Evolutionary conservation across 768 basidiomycete genomes (phyloP), one percentile per base, ranked within the genome.

Genomic region (Harrya chromipes): DNA sequence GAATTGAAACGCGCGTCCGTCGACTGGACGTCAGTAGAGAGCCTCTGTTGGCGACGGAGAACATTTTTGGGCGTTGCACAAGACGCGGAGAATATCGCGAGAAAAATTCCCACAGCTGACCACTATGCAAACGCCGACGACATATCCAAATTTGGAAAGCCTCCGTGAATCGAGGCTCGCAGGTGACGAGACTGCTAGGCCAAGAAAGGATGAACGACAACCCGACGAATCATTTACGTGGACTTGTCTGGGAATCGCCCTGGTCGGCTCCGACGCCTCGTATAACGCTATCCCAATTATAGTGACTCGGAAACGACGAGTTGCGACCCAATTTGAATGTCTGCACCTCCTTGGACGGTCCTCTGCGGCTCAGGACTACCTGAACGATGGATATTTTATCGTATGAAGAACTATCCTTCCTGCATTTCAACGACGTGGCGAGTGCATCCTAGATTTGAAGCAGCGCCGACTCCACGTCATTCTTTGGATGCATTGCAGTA

Each of bases 61-160:
- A 19, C 58, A 53, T 63, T 26, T 35, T 33, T 9, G 29, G 6
- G 33, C 33, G 33, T 33, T 7, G 33, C 6, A 41, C 40, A 31
- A 42, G 17, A 27, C 9, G 43, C 27, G 12, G 11, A 29, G 12
- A 11, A 3, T 29, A 10, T 11, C 11, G 29, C 29, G 11, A 29
- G 29, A 29, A 29, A 50, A 50, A 36, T 43, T 61, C 52, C 31
- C 61, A 56, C 58, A 10, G 6, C 5, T 1, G 4, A 17, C n/a
- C 2, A 6, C 2, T 3, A 3, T 0, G 2, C 16, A 13, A 47
- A 19, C 36, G 2, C 61, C 61, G 62, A 50, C 35, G 29, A 62
- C 56, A 64, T 55, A 46, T 52, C 62, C 37, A 13, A 12, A 50
- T 64, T 41, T 46, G 46, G 62, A 53, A 63, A 46, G 23, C 41